Evolutionary conservation across 805 yeast species (phyloP).

Genomic region (Isabelozyma rhagii): DNA sequence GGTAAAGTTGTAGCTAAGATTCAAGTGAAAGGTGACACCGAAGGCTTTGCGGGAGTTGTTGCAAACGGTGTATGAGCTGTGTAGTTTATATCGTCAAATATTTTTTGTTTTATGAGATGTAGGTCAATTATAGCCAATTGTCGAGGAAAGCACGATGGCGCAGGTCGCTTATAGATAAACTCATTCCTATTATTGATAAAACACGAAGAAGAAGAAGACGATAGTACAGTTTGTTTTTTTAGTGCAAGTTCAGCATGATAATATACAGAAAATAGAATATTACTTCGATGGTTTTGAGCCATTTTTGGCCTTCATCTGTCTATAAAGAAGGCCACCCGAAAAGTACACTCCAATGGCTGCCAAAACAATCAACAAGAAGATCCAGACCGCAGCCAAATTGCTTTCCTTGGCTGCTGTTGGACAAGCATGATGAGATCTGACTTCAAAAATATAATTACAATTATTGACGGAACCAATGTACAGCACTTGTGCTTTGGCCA

Average conservation of each 20-base stretch:
- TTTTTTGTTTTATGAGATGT: too few species aligned
- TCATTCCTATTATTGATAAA: too few species aligned
- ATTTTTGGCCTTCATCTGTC: conserved; percentile 13
- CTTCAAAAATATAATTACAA: conserved; percentile 82
- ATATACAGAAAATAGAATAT: too few species aligned
- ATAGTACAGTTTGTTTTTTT: too few species aligned
- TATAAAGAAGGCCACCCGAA: conserved; percentile 37
- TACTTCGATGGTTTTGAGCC: conserved; percentile 1
- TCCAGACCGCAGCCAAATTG: conserved; percentile 57
- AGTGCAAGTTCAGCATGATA: too few species aligned
- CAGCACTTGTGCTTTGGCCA: conserved; percentile 60
- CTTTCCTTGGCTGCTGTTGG: conserved; percentile 69
- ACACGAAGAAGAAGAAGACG: too few species aligned
- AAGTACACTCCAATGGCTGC: conserved; percentile 36
- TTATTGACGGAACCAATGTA: conserved; percentile 71
- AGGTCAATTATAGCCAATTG: neutral
- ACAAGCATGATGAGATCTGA: conserved; percentile 81
- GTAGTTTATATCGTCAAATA: neutral
- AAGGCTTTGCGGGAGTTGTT: conserved; percentile 47
- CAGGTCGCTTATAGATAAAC: too few species aligned
- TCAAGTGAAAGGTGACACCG: conserved; percentile 49
- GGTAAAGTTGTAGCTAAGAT: conserved; percentile 61
- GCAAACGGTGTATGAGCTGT: conserved; percentile 35
- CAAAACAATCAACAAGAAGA: conserved; percentile 28
- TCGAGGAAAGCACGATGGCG: neutral